Conservation (phyloP, 306 rosid species). For the Morella rubra region DNA sequence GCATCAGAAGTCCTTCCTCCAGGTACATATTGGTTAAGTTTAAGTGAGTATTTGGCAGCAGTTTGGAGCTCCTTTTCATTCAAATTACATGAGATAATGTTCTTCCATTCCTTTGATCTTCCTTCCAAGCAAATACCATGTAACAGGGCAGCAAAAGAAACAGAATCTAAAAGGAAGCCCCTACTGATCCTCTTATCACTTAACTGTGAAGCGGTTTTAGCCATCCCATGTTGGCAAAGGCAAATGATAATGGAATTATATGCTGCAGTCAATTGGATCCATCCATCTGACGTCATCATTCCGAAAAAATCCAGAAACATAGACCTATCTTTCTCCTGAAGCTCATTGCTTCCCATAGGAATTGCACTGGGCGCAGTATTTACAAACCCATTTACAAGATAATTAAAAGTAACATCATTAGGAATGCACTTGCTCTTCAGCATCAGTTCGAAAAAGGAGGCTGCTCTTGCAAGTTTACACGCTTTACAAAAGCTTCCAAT, state of each 20-base stretch:
- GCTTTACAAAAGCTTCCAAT: constrained; percentile 67
- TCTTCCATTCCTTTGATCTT: constrained; percentile 64
- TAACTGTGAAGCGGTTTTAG: constrained; percentile 58
- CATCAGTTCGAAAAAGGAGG: constrained; percentile 71
- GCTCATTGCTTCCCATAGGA: constrained; percentile 23
- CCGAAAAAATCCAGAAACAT: constrained; percentile 54
- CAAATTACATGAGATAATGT: constrained; percentile 45
- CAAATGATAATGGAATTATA: constrained; percentile 67
- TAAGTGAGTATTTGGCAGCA: constrained; percentile 56
- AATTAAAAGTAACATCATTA: constrained; percentile 65
- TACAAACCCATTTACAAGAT: constrained; percentile 68
- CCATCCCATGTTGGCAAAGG: constrained; percentile 69
- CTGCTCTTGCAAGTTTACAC: constrained; percentile 59
- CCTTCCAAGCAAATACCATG: constrained; percentile 69
- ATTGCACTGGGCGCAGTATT: constrained; percentile 27
- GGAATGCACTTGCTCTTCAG: constrained; percentile 64
- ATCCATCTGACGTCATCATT: constrained; percentile 68
- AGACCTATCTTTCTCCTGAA: constrained; percentile 32
- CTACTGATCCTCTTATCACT: constrained; percentile 49
- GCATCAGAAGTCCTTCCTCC: constrained; percentile 60
- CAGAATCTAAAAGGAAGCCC: constrained; percentile 52
- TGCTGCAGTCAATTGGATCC: constrained; percentile 48
- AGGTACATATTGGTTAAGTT: constrained; percentile 52
- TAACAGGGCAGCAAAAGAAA: constrained; percentile 60
- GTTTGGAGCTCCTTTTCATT: constrained; percentile 49